These are phyloP conservation scores for Urostyla sp. DNA, from an alignment of 73 alveolate genomes.

Conservation along the genomic window DNA sequence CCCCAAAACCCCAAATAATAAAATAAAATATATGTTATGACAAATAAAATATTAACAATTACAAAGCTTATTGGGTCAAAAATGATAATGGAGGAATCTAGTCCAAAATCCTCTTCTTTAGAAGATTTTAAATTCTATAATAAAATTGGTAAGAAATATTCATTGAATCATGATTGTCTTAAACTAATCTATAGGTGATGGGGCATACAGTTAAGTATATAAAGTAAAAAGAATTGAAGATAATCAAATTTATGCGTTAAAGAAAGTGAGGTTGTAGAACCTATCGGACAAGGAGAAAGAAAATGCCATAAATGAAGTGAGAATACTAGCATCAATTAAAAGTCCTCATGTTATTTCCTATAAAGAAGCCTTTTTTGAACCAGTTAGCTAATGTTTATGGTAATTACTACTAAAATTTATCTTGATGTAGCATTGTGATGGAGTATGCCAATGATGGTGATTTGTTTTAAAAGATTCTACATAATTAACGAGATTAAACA, in stretches of 20 bases:
- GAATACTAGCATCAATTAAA: constrained; percentile 81
- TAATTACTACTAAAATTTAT: neutral
- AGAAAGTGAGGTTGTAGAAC: constrained; percentile 38
- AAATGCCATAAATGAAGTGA: constrained; percentile 75
- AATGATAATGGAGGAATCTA: constrained; percentile 15
- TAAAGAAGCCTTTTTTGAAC: constrained; percentile 82
- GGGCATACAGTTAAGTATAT: constrained; percentile 50
- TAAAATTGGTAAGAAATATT: neutral
- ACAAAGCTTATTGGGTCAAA: too few species aligned
- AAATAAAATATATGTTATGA: too few species aligned
- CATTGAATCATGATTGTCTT: neutral
- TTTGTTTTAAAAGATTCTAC: constrained; percentile 69
- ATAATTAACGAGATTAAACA: constrained; percentile 39
- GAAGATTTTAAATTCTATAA: constrained; percentile 43
- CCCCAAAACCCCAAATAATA: too few species aligned
- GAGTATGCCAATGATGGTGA: constrained; percentile 87
- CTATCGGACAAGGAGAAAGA: constrained; percentile 45
- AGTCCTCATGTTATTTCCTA: constrained; percentile 71
- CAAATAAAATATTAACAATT: too few species aligned
- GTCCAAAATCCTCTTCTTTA: constrained; percentile 1
- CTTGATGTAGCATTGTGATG: constrained; percentile 74
- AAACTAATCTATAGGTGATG: constrained; percentile 30
- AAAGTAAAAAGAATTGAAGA: constrained; percentile 44
- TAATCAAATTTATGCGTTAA: constrained; percentile 28
- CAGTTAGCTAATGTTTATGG: constrained; percentile 66